Evolutionary conservation across 331 rosid genomes (phyloP).

Genomic region (Quercus lobata): DNA sequence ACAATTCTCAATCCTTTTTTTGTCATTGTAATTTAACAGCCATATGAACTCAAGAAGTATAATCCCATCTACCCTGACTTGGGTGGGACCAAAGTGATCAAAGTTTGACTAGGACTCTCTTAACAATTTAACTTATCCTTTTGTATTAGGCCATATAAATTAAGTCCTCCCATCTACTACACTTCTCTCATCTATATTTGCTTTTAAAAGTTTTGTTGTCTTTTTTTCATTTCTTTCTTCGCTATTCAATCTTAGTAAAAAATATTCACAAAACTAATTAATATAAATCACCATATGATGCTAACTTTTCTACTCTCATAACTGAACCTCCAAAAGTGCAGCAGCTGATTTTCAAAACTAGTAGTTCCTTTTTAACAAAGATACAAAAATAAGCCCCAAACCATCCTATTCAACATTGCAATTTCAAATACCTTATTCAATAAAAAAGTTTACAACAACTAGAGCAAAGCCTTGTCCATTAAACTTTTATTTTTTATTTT

Average conservation of each 20-base stretch:
- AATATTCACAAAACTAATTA: not conserved
- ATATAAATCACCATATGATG: not conserved
- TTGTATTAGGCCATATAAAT: not conserved
- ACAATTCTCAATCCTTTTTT: not conserved
- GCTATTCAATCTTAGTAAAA: not conserved
- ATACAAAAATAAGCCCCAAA: too few relatives aligned
- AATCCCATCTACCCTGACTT: not conserved
- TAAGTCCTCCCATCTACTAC: not conserved
- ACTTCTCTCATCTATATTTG: not conserved
- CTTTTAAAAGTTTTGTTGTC: not conserved
- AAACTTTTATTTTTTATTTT: too few relatives aligned
- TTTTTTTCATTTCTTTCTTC: not conserved
- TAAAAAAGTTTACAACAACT: too few relatives aligned
- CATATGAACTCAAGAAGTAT: not conserved
- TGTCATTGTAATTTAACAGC: not conserved
- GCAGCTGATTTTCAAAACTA: too few relatives aligned
- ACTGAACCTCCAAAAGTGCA: too few relatives aligned
- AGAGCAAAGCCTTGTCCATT: too few relatives aligned
- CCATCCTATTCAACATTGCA: too few relatives aligned
- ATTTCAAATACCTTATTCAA: too few relatives aligned
- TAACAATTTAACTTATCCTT: not conserved
- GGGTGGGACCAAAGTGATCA: not conserved
- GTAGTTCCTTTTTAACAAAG: too few relatives aligned
- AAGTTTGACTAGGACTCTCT: not conserved
- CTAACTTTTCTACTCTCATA: not conserved